A percentile compares a stretch with the other conserved stretches of the same genome.
phyloP scores from a whole-genome alignment of 2,329 filamentous ascomycete species.

The Curvularia spicifera region DNA sequence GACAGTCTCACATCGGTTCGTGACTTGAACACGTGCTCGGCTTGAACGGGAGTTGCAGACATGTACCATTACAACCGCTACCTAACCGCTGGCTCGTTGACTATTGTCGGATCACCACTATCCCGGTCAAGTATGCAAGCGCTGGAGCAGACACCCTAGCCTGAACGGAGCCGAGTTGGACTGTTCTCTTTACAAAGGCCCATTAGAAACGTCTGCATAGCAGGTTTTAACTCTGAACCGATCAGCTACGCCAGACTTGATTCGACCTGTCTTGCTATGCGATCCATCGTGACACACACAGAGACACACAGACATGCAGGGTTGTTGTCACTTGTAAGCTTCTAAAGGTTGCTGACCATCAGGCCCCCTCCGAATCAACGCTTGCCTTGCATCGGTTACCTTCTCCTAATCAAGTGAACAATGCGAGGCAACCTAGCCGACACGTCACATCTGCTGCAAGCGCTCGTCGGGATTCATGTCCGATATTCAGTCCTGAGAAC shows the following conservation, averaged over 20 bases:
- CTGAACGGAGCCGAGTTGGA: not conserved
- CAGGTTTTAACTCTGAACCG: not conserved
- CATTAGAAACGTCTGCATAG: not conserved
- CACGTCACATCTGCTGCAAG: not conserved
- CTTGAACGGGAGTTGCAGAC: not conserved
- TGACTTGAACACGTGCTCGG: not conserved
- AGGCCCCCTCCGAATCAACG: not conserved
- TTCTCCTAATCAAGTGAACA: not conserved
- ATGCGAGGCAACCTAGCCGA: not conserved
- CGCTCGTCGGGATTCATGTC: not conserved
- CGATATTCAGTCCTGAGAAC: not conserved
- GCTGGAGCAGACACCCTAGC: not conserved
- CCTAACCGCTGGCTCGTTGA: not conserved
- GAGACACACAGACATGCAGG: not conserved
- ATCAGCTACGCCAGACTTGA: not conserved
- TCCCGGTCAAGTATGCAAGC: not conserved
- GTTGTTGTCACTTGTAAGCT: not conserved
- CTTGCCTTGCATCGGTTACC: not conserved
- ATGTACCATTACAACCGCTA: not conserved
- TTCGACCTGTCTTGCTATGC: not conserved
- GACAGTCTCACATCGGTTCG: not conserved
- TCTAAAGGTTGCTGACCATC: not conserved
- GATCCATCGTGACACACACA: slow-evolving; percentile 1
- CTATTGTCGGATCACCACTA: not conserved
- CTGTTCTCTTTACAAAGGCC: not conserved